Base-by-base conservation (phyloP, 2,329 filamentous ascomycete genomes). In the Colletotrichum trifolii region DNA sequence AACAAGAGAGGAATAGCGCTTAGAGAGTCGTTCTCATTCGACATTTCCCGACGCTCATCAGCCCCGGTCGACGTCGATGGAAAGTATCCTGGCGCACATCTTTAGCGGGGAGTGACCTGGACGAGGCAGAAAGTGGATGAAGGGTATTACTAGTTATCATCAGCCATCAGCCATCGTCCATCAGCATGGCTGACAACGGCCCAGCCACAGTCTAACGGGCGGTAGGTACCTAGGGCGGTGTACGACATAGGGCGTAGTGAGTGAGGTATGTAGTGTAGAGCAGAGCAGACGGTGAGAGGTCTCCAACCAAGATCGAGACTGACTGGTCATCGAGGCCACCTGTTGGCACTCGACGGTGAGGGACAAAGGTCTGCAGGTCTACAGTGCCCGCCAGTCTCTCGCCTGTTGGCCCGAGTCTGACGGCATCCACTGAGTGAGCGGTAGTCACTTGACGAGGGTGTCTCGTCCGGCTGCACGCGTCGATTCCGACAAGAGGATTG, bases 401-500 rank as follows among this genome's bases (percentile, higher is more conserved):
- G 52, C 43, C 58, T 52, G 62, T 65, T 62, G 62, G 53, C 40
- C 15, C 6, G 13, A 47, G 10, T 36, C 46, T 47, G 50, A 54
- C 25, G 4, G 40, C 35, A 17, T 15, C 11, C 12, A 17, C 13
- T 33, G 45, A 54, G 48, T 13, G 50, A 36, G 40, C 10, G 57
- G 15, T 17, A 39, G 47, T 63, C 63, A 66, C 58, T 66, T 66
- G 63, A 63, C 59, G 15, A 11, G 13, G 7, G 11, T 52, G 58
- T 62, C 52, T 66, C 11, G 33, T 13, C 13, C 17, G 25, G 40
- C 52, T 63, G 39, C 53, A 66, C 47, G 58, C 33, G 47, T 66
- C 13, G 46, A 56, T 38, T 11, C n/a, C 46, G 33, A 60, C 43
- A 59, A 43, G 52, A 35, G 17, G 15, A 57, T 25, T 25, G 40